A percentile compares a stretch with the other conserved stretches of the same genome.
Conservation (phyloP, 768 basidiomycete species). For the Podaxis sp. region DNA sequence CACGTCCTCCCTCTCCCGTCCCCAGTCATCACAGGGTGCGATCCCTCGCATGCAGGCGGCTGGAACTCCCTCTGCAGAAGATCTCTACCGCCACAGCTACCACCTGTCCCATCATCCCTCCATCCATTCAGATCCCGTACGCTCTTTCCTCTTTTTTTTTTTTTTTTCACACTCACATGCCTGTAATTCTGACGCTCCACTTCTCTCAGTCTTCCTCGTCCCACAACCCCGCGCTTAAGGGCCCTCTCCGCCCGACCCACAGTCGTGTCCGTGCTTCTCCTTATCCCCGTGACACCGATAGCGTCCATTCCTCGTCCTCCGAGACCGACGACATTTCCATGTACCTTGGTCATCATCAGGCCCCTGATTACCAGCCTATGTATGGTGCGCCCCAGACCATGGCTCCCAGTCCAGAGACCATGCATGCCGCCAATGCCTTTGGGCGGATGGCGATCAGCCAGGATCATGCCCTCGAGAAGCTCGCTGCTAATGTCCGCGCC, state of each 20-base stretch:
- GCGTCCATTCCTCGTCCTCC: conserved; percentile 82
- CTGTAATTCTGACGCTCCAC: neutral
- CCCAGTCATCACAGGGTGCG: conserved; percentile 72
- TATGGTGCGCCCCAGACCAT: conserved; percentile 46
- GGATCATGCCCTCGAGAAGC: conserved; percentile 79
- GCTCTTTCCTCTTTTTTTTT: conserved; percentile 51
- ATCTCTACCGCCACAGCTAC: conserved; percentile 67
- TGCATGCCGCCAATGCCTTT: conserved; percentile 71
- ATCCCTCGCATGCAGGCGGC: conserved; percentile 47
- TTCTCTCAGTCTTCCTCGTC: conserved; percentile 1
- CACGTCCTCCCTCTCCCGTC: conserved; percentile 66
- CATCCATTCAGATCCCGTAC: conserved; percentile 22
- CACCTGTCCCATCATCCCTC: conserved; percentile 45
- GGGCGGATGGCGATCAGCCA: conserved; percentile 71
- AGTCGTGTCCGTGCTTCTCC: conserved; percentile 82
- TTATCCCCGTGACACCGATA: conserved; percentile 82
- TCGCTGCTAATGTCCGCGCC: conserved; percentile 81
- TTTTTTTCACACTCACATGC: conserved; percentile 50
- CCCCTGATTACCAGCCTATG: conserved; percentile 63
- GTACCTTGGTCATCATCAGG: conserved; percentile 53
- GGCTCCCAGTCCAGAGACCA: conserved; percentile 44
- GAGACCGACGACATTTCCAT: conserved; percentile 86
- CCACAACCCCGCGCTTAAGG: conserved; percentile 68
- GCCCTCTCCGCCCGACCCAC: conserved; percentile 70
- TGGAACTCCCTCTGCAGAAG: conserved; percentile 53